Evolutionary conservation across 2,329 filamentous ascomycete species (phyloP).

Genomic region (Podosphaera leucotricha): DNA sequence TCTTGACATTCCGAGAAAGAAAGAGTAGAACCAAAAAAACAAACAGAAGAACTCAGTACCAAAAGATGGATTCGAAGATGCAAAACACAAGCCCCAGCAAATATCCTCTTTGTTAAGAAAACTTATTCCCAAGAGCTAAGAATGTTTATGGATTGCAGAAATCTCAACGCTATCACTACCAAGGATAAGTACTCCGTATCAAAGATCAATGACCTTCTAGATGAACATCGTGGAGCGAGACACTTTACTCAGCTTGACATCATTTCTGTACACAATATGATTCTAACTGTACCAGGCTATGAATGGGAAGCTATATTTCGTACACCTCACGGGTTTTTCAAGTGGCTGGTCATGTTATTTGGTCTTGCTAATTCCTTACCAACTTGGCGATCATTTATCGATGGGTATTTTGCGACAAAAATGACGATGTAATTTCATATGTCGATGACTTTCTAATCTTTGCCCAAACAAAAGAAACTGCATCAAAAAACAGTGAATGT

Average conservation of each 20-base stretch:
- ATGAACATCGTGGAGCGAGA: neutral
- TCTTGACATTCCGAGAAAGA: neutral
- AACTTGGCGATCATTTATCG: neutral
- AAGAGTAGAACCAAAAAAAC: neutral
- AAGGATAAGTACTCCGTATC: slow-evolving; percentile 1
- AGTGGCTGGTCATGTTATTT: neutral
- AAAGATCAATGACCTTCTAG: neutral
- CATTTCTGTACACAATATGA: neutral
- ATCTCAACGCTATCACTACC: neutral
- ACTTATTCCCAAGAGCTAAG: neutral
- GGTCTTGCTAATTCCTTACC: neutral
- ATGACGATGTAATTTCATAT: neutral
- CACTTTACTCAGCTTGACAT: neutral
- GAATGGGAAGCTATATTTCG: too few relatives aligned
- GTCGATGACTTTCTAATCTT: neutral
- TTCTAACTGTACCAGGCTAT: too few relatives aligned
- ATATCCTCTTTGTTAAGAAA: neutral
- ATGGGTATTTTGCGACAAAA: neutral
- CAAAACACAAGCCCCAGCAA: neutral
- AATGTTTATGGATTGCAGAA: neutral
- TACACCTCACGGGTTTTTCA: too few relatives aligned
- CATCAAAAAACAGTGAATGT: neutral
- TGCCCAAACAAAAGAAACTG: neutral
- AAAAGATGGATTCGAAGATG: neutral
- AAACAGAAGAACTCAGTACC: neutral